Evolutionary conservation across 495 filamentous ascomycete genomes (phyloP), one percentile per base, ranked within the genome.

Genomic region (Hamigera avellanea): DNA sequence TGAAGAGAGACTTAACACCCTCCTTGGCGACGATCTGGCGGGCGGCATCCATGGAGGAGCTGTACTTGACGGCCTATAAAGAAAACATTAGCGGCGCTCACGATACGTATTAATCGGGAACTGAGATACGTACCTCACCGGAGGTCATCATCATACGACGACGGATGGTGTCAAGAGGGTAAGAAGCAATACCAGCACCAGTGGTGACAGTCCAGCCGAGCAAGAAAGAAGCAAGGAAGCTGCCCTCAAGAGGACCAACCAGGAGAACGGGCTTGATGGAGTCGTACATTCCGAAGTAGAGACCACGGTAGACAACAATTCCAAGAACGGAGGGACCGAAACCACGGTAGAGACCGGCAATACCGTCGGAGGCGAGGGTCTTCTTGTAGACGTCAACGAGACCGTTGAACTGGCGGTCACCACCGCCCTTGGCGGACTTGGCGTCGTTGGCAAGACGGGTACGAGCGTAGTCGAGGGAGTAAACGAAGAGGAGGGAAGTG

Each of bases 101-200:
- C 21, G 9, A 5, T 33, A 8, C 16, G 27, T 37, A 21, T 47
- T 40, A 16, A 29, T 8, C 30, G 14, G 32, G 28, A 25, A 12
- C 10, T 33, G n/a, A 34, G 14, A 36, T 41, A 66, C 74, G 53
- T 62, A 79, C 75, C 67, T 82, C 78, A 64, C 78, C 78, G 48
- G 78, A 82, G 52, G 88, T 95, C 91, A 98, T 98, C 91, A 98
- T 98, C 91, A 98, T 98, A 76, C 91, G 91, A 79, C 91, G 87
- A 80, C 91, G 91, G 73, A 98, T 81, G 57, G 91, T 98, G 66
- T 98, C 91, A 52, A 96, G 84, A 70, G 91, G 91, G 74, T 98
- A 98, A 57, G 91, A 96, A 70, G 89, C 89, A 69, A 98, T 94
- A 93, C 91, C 93, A 68, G 91, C 91, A 86, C 81, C 89, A 69